Evolutionary conservation across 306 rosid genomes (phyloP).

Genomic region (Comarum palustre): DNA sequence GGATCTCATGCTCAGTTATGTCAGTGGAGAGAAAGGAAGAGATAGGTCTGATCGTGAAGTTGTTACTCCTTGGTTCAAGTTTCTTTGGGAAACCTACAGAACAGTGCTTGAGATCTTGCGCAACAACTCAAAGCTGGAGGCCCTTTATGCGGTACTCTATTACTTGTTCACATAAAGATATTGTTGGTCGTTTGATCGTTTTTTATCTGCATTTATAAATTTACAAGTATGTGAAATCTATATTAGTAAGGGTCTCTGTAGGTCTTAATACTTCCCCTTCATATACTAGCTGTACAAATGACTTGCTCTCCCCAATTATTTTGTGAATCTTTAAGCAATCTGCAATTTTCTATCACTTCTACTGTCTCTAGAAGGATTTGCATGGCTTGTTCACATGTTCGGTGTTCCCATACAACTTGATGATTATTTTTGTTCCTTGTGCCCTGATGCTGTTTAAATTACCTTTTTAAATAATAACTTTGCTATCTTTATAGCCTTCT

Average conservation of each 20-base stretch:
- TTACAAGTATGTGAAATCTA: neutral
- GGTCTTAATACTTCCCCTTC: neutral
- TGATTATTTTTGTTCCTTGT: neutral
- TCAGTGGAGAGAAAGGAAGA: constrained; percentile 96
- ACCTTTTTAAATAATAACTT: neutral
- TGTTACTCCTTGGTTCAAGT: constrained; percentile 98
- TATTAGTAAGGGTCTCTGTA: neutral
- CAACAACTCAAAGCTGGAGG: constrained; percentile 91
- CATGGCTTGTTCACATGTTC: neutral
- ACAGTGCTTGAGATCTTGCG: constrained; percentile 94
- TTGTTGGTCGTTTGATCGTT: neutral
- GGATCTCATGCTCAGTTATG: constrained; percentile 89
- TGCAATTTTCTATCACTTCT: neutral
- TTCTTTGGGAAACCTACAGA: constrained; percentile 94
- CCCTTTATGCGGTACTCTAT: constrained; percentile 73
- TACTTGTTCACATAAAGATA: constrained; percentile 5
- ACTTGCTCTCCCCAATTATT: neutral
- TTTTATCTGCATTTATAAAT: neutral
- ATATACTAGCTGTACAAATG: neutral
- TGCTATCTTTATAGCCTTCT: neutral
- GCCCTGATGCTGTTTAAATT: neutral
- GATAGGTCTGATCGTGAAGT: constrained; percentile 91
- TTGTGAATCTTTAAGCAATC: neutral
- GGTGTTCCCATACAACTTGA: neutral
- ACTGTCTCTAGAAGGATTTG: neutral